Evolutionary conservation across 176 grass and related monocot species (phyloP), one percentile per base, ranked within the genome.

Genomic region (Elymus sibiricus): DNA sequence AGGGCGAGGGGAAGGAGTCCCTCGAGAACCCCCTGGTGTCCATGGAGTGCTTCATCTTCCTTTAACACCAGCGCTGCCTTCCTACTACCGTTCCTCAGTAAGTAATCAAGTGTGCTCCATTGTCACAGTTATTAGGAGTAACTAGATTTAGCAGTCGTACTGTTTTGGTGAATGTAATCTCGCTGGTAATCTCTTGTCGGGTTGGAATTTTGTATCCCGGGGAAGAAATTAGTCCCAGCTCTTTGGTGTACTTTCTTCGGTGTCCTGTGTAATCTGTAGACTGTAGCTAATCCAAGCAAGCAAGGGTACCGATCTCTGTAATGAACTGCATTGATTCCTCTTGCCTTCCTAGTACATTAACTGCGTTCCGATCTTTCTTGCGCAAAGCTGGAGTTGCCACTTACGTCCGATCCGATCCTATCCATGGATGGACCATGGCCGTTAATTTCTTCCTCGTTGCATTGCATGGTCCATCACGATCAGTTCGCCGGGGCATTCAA

Each of bases 21-120:
- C 35, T 98, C 25, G 93, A 98, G 21, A 95, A 98, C 53, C 95
- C 95, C 3, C 87, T 88, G 22, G 95, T 98, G 73, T 93, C 95
- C 70, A 87, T 98, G 83, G 95, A 98, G 3, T 98, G 95, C 86
- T 98, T 98, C 86, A 98, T 98, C 78, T 98, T 98, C 59, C 86
- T 98, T 58, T 97, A 0, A 49, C 46, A 88, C 78, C 2, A 4
- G 5, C 49, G 0, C 40, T 42, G 40, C 40, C 10, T 11, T 42
- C 9, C 40, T 15, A 43, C 49, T 17, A 2, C 17, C 69, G 15
- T 26, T 16, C 7, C 6, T 65, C 39, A 44, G 26, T n/a, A 27
- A 64, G 74, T 31, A 61, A 31, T 32, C 47, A 49, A 19, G 49
- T 1, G 53, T 32, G 66, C 56, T 56, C 31, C 42, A 29, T 34